Evolutionary conservation across 2,329 filamentous ascomycete genomes (phyloP).

Genomic region (Grosmannia huntii): DNA sequence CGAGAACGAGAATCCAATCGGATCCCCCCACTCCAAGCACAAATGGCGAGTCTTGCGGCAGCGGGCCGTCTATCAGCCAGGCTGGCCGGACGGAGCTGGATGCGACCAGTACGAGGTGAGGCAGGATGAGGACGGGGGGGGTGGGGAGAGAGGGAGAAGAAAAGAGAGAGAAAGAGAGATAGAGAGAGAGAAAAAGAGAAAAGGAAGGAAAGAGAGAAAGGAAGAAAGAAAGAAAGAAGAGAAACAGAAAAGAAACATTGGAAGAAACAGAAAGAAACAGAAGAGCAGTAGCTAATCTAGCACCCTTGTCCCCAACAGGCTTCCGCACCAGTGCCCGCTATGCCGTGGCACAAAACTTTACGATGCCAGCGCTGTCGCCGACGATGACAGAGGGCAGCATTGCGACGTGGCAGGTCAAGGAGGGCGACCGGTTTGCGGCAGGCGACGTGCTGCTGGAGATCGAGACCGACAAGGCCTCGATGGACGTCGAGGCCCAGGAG

Average conservation of each 20-base stretch:
- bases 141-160: no score
- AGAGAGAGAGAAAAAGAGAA: neutral
- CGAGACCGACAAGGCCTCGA: slow-evolving; percentile 87
- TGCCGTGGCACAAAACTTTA: slow-evolving; percentile 72
- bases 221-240: neutral
- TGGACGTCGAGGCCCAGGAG: slow-evolving; percentile 90
- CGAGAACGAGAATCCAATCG: neutral
- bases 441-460: slow-evolving; percentile 85
- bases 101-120: slow-evolving; percentile 8
- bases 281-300: neutral
- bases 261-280: neutral
- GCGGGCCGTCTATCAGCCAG: slow-evolving; percentile 11
- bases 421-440: slow-evolving; percentile 69
- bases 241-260: neutral
- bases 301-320: slow-evolving; percentile 27
- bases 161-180: neutral
- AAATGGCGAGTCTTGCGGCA: slow-evolving; percentile 12
- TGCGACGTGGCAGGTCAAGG: slow-evolving; percentile 71
- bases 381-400: slow-evolving; percentile 95
- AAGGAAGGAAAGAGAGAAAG: no score
- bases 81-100: slow-evolving; percentile 13
- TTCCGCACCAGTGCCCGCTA: slow-evolving; percentile 49
- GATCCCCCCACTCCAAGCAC: neutral
- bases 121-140: neutral
- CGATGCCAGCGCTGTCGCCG: slow-evolving; percentile 81